These are phyloP conservation scores for Phialocephala subalpina DNA, from an alignment of 2,329 filamentous ascomycete genomes.

Conservation along the genomic window DNA sequence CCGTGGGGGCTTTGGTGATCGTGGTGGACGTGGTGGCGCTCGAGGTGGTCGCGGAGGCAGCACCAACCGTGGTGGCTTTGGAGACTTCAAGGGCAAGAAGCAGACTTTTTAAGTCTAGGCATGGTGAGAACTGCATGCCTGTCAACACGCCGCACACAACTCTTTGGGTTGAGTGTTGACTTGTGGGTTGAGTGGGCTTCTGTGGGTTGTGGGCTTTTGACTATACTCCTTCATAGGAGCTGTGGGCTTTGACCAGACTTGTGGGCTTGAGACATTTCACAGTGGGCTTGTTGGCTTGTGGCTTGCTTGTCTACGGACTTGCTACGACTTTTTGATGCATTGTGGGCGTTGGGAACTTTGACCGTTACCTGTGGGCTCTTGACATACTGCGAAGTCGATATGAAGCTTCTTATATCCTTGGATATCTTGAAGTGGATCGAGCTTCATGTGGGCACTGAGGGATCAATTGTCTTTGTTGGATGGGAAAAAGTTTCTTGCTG, in stretches of 20 bases:
- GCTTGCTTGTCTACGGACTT: conserved; percentile 33
- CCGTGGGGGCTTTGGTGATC: conserved; percentile 45
- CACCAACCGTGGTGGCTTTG: conserved; percentile 63
- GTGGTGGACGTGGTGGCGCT: conserved; percentile 50
- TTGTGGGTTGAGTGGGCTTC: conserved; percentile 44
- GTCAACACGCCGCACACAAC: conserved; percentile 41
- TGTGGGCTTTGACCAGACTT: conserved; percentile 47
- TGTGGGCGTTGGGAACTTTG: conserved; percentile 39
- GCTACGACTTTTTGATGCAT: conserved; percentile 40
- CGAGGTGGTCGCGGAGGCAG: conserved; percentile 47
- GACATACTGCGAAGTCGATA: conserved; percentile 43
- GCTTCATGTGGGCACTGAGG: conserved; percentile 42
- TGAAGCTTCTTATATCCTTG: conserved; percentile 43
- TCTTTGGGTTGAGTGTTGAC: conserved; percentile 35
- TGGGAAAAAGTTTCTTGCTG: conserved; percentile 30
- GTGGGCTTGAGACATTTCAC: conserved; percentile 42
- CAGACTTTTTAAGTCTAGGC: conserved; percentile 48
- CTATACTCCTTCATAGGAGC: conserved; percentile 43
- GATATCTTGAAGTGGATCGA: conserved; percentile 43
- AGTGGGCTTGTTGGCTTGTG: conserved; percentile 45
- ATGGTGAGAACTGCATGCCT: conserved; percentile 34
- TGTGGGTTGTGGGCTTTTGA: conserved; percentile 49
- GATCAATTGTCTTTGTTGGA: conserved; percentile 25
- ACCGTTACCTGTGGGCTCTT: conserved; percentile 43
- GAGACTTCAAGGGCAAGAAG: conserved; percentile 65